These are phyloP conservation scores for Abelmoschus esculentus DNA, from an alignment of 345 rosid species.

Conservation along the genomic window DNA sequence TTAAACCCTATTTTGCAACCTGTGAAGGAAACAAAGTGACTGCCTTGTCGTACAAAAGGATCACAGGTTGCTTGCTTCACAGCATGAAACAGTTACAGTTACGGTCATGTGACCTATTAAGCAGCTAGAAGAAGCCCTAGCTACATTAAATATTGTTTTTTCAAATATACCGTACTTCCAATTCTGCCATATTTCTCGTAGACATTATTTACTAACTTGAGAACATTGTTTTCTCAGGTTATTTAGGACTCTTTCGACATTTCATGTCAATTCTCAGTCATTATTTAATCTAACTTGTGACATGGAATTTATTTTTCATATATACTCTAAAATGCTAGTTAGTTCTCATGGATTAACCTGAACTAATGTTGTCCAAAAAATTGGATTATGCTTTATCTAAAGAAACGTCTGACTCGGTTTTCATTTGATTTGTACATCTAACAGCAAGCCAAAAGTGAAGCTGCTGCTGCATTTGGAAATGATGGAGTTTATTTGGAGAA, in stretches of 20 bases:
- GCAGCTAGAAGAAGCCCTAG: background rate
- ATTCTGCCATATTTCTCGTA: background rate
- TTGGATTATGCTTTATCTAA: background rate
- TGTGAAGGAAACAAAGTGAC: background rate
- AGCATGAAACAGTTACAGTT: background rate
- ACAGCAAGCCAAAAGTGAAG: slow-evolving; percentile 99
- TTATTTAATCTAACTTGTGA: background rate
- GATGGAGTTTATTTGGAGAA: slow-evolving; percentile 97
- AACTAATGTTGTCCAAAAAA: background rate
- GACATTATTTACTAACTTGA: background rate
- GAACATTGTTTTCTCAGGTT: background rate
- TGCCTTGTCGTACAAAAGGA: background rate
- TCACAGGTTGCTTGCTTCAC: background rate
- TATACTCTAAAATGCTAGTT: background rate
- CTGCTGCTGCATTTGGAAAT: slow-evolving; percentile 97
- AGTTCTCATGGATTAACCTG: background rate
- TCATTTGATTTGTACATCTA: slow-evolving; percentile 14
- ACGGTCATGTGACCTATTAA: background rate
- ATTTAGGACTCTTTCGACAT: background rate
- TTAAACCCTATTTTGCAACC: background rate
- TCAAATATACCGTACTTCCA: background rate
- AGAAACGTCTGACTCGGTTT: slow-evolving; percentile 9
- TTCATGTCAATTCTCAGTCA: background rate
- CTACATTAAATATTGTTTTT: background rate
- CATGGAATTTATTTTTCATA: background rate